Base-by-base conservation (phyloP, 2,329 filamentous ascomycete genomes). In the Exophiala phaeomuriformis region DNA sequence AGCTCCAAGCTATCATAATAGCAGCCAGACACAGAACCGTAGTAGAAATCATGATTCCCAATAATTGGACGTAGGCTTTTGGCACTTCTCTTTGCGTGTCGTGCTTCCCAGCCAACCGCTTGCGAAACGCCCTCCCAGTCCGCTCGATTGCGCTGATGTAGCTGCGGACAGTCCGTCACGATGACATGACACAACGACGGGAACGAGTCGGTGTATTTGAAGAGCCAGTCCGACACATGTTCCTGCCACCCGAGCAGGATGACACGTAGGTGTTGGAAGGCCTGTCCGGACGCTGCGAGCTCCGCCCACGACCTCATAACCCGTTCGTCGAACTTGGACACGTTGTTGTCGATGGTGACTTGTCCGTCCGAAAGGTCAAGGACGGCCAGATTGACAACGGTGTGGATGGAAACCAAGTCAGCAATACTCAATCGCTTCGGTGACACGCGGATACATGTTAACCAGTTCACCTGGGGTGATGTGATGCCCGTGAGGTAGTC, bases 271-370 rank as follows among this genome's bases (percentile, higher is more conserved):
- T 72, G 64, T 41, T 64, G 63, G 51, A 75, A 71, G 4, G 67
- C 67, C 6, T 60, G 59, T 5, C 64, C 56, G 2, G 59, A 56
- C 31, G 32, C 36, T 5, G 65, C 66, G 47, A 69, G 59, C 46
- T 75, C 72, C 28, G 68, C 60, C 72, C 72, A 75, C 9, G 67
- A 66, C 50, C 68, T 66, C 27, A 74, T 52, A 27, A 74, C 63
- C 3, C 72, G 66, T 55, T 74, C 69, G 48, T 66, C 67, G 33
- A 75, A 55, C 5, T 58, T 54, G 1, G 63, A 61, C 31, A 54
- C 31, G 4, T 57, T 40, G 44, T 46, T 53, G 7, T 62, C 60
- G 6, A 56, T 51, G 10, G 42, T 46, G 10, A 58, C 28, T 40
- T 51, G 49, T 3, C 33, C 36, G 10, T 61, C 57, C 4, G 55